Percentiles rank a stretch among this genome's conserved stretches.
Evolutionary conservation across 345 rosid species (phyloP).

Genomic region (Citrus cavaleriei): DNA sequence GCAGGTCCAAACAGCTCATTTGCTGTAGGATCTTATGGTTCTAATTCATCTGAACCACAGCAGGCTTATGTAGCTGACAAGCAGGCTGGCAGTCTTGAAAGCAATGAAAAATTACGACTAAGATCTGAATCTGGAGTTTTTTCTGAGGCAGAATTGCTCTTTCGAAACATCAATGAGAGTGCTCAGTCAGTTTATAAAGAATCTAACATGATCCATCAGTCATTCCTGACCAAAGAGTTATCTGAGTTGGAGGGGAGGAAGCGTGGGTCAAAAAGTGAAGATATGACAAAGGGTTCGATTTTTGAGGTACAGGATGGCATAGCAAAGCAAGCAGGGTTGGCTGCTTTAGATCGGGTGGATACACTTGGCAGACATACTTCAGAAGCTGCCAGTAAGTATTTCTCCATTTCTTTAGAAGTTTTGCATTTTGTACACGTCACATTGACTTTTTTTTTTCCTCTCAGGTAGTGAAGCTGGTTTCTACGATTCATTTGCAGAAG

Average conservation of each 20-base stretch:
- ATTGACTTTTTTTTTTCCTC: neutral
- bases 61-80: conserved; percentile 29
- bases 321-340: conserved; percentile 28
- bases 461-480: conserved; percentile 33
- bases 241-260: conserved; percentile 33
- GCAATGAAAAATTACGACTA: conserved; percentile 25
- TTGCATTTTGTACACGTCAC: neutral
- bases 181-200: conserved; percentile 29
- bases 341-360: conserved; percentile 27
- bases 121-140: conserved; percentile 33
- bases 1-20: conserved; percentile 38
- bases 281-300: conserved; percentile 25
- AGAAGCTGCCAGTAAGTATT: conserved; percentile 27
- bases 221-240: conserved; percentile 25
- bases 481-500: conserved; percentile 37
- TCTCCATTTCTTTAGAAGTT: neutral
- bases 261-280: conserved; percentile 22
- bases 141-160: conserved; percentile 24
- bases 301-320: conserved; percentile 40
- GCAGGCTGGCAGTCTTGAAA: conserved; percentile 23
- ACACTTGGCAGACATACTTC: conserved; percentile 38
- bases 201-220: conserved; percentile 24
- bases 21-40: conserved; percentile 41
- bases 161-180: conserved; percentile 23
- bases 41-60: conserved; percentile 34